These are phyloP conservation scores for Gigaspora rosea DNA, from an alignment of 192 early-diverging fungal genomes.

Conservation along the genomic window DNA sequence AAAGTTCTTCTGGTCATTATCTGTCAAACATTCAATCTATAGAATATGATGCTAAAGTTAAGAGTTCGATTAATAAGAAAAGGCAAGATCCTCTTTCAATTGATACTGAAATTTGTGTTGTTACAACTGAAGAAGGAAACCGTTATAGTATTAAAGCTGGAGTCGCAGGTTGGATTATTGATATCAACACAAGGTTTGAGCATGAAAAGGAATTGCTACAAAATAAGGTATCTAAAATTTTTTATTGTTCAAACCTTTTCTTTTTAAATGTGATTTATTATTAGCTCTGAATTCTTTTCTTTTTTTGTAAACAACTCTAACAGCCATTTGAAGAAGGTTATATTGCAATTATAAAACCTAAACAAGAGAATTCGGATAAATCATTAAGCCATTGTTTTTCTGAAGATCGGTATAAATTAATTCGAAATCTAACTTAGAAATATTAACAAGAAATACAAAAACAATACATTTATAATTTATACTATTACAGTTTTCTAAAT, in stretches of 20 bases:
- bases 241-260: background rate
- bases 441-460: background rate
- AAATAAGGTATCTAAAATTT: background rate
- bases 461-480: too few species aligned
- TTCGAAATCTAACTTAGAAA: background rate
- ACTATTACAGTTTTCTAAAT: too few species aligned
- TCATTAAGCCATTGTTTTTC: conserved; percentile 24
- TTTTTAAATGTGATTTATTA: background rate
- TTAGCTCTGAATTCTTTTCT: background rate
- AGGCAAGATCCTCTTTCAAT: background rate
- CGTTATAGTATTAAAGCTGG: conserved; percentile 8
- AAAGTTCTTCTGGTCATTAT: background rate
- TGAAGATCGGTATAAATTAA: conserved; percentile 24
- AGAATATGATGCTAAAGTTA: background rate
- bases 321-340: conserved; percentile 32
- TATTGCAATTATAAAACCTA: conserved; percentile 35
- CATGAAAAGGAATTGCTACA: conserved; percentile 3
- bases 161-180: conserved; percentile 19
- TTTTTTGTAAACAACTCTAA: background rate
- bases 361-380: conserved; percentile 22
- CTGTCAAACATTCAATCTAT: background rate
- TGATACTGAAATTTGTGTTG: conserved; percentile 8
- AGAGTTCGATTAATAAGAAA: conserved; percentile 1
- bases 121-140: background rate
- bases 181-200: conserved; percentile 22